Evolutionary conservation across 345 rosid species (phyloP), one percentile per base, ranked within the genome.

Genomic region (Brassica napus): DNA sequence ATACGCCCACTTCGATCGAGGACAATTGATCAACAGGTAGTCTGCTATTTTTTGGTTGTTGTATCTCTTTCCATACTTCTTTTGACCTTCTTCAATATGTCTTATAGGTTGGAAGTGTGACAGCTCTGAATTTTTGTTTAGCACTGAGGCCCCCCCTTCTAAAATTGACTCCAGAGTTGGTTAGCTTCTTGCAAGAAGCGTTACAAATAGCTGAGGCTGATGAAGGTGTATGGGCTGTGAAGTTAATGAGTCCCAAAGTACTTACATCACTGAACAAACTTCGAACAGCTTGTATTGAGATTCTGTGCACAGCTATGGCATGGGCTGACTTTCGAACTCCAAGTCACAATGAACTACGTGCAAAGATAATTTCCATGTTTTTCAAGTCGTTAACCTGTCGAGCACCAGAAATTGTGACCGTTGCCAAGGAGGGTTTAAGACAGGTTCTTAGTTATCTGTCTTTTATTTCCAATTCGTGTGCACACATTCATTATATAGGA

Each of bases 201-300:
- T 79, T 95, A 86, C 96, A 95, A 83, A 95, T 93, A 86, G 99
- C 99, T 11, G 98, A 93, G 87, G 91, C 98, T 79, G 99, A 95
- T 87, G 99, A 95, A 86, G 85, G 84, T 82, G 90, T 84, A 64
- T 90, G 94, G 97, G 93, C 80, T 75, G 94, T 89, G 82, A 95
- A 95, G 87, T 87, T 87, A 78, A 86, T 93, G 96, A 95, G 89
- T 78, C 96, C 94, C 62, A 93, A 89, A 84, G 89, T 86, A 73
- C 91, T 90, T 64, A 84, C 89, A 65, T 91, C 97, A 18, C 67
- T 95, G 70, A 93, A 87, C 83, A 91, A 90, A 76, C 96, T 95
- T 74, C 91, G 92, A 77, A 93, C 96, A 59, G 93, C 94, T 75
- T 95, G 99, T 89, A 93, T 93, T 82, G 99, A 95, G 84, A 87